Conservation (phyloP, 139 green algal genomes). For the Closterium sp. region DNA sequence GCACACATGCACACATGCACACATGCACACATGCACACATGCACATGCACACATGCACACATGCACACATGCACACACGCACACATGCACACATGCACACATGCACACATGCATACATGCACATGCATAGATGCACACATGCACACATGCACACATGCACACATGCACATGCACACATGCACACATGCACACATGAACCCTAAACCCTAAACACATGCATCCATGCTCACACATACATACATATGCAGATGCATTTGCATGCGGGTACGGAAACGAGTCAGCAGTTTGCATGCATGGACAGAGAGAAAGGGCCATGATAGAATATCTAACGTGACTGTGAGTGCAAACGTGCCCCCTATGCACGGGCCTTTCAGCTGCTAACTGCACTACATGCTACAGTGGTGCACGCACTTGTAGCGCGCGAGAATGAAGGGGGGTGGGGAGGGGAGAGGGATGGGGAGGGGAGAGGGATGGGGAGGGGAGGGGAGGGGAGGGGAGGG, state of each 20-base stretch:
- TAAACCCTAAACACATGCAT: not conserved
- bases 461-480: not conserved
- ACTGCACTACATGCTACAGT: no score
- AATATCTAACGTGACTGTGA: no score
- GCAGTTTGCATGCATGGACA: no score
- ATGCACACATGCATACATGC: not conserved
- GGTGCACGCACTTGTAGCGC: no score
- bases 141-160: not conserved
- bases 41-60: slow-evolving; percentile 12
- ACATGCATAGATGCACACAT: not conserved
- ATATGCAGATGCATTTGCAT: not conserved
- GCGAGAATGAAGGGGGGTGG: no score
- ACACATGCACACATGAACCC: not conserved
- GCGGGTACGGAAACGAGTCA: not conserved
- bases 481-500: no score
- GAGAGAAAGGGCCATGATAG: no score
- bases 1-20: slow-evolving; percentile 5
- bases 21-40: not conserved
- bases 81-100: not conserved
- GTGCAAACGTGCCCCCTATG: no score
- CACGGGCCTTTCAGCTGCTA: no score
- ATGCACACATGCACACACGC: not conserved
- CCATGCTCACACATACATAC: slow-evolving; percentile 10
- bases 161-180: not conserved
- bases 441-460: not conserved